These are phyloP conservation scores for Daldinia concentrica DNA, from an alignment of 495 filamentous ascomycete species.

Conservation along the genomic window DNA sequence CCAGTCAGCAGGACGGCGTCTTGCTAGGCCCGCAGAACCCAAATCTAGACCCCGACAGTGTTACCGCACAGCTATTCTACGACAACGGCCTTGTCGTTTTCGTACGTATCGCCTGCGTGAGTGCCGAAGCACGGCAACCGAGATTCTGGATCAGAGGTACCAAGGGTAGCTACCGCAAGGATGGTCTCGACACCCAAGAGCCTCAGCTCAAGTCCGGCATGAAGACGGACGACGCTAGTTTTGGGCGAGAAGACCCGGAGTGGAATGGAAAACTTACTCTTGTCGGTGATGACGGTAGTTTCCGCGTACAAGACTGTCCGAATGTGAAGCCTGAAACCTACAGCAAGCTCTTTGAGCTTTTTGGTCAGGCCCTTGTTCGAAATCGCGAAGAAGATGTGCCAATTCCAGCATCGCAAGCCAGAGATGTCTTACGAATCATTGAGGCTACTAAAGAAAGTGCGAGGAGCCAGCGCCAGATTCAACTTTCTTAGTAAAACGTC, in stretches of 20 bases:
- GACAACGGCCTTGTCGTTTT: conserved; percentile 65
- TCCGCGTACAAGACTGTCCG: conserved; percentile 57
- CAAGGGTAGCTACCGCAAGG: conserved; percentile 84
- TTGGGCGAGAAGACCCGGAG: conserved; percentile 68
- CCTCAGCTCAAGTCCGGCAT: conserved; percentile 77
- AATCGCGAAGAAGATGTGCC: conserved; percentile 68
- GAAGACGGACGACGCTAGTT: conserved; percentile 69
- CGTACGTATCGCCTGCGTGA: conserved; percentile 75
- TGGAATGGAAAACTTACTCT: conserved; percentile 54
- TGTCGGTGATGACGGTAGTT: conserved; percentile 50
- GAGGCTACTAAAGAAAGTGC: conserved; percentile 78
- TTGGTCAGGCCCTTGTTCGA: conserved; percentile 71
- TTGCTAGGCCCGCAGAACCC: conserved; percentile 54
- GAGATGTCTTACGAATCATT: conserved; percentile 76
- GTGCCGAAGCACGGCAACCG: conserved; percentile 74
- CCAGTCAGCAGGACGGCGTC: conserved; percentile 67
- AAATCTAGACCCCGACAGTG: conserved; percentile 71
- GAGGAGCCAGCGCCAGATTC: conserved; percentile 67
- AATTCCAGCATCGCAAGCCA: conserved; percentile 75
- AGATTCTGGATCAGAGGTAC: conserved; percentile 84
- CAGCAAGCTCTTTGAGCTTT: conserved; percentile 73
- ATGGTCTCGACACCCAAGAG: conserved; percentile 82
- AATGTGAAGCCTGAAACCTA: conserved; percentile 78
- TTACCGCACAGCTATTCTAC: conserved; percentile 76
- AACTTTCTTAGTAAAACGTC: conserved; percentile 42